phyloP scores from a whole-genome alignment of 495 filamentous ascomycete species.

The Penicillium simplicissimum region DNA sequence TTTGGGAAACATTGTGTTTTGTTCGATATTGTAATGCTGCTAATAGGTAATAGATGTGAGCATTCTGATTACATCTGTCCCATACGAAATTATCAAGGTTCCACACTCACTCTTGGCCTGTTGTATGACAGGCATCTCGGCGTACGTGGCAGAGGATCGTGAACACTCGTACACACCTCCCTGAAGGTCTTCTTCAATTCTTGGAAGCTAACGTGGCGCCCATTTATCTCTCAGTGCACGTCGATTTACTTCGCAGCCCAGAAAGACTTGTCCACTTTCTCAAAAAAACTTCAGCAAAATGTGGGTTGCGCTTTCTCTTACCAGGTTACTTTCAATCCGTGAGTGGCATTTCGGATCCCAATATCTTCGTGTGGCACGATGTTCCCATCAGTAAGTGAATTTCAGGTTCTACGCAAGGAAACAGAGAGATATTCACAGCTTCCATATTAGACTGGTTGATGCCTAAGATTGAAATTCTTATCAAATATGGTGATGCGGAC shows the following conservation, averaged over 20 bases:
- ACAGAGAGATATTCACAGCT: not conserved
- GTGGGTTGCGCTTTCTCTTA: not conserved
- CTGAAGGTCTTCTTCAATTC: not conserved
- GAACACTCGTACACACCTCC: not conserved
- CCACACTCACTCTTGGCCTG: no score
- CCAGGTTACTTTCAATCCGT: not conserved
- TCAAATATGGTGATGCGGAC: not conserved
- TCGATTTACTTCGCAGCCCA: not conserved
- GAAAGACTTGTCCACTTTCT: not conserved
- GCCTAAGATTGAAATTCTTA: not conserved
- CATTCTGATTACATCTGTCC: not conserved
- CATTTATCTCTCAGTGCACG: not conserved
- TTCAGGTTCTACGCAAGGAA: not conserved
- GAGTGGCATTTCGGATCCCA: not conserved
- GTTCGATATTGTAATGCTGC: conserved; percentile 15
- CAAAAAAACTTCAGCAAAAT: not conserved
- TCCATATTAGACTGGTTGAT: not conserved
- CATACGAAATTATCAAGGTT: not conserved
- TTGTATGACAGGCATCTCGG: not conserved
- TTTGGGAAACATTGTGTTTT: not conserved
- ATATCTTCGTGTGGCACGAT: not conserved
- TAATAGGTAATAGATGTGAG: conserved; percentile 13
- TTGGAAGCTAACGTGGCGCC: not conserved
- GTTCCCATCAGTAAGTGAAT: not conserved
- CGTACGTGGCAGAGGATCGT: not conserved